Conservation (phyloP, 192 early-diverging fungal genomes). For the Gigaspora rosea region DNA sequence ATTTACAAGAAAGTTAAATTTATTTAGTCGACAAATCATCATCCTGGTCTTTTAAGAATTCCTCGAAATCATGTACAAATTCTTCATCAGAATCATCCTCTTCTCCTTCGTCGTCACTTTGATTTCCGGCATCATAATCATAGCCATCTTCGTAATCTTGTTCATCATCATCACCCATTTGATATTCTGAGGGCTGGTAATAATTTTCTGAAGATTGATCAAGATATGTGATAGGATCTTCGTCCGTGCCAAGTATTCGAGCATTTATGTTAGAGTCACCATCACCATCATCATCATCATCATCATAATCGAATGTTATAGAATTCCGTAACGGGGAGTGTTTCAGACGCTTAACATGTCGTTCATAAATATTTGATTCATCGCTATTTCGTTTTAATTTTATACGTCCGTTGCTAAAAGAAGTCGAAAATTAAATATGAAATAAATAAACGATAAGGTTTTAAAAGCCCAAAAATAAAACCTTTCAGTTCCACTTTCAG, state of each 20-base stretch:
- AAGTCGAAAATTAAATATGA: not conserved
- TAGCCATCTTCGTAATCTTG: not conserved
- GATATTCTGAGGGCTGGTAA: not conserved
- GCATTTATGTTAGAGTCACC: not conserved
- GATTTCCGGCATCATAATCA: slow-evolving; percentile 16
- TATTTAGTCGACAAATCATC: not conserved
- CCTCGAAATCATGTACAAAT: slow-evolving; percentile 10
- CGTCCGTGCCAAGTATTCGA: not conserved
- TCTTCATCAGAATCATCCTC: slow-evolving; percentile 22
- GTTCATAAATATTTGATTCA: not conserved
- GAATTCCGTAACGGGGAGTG: slow-evolving; percentile 18
- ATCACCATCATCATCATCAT: not conserved
- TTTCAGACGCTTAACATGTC: slow-evolving; percentile 1
- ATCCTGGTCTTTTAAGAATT: not conserved
- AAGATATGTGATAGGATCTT: not conserved
- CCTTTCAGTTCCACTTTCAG: slow-evolving; percentile 43
- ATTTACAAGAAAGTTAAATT: too few relatives aligned
- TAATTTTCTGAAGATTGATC: not conserved
- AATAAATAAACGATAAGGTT: not conserved
- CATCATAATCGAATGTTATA: not conserved
- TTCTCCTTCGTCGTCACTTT: slow-evolving; percentile 20
- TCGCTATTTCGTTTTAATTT: slow-evolving; percentile 4
- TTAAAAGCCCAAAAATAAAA: not conserved
- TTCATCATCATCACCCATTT: not conserved
- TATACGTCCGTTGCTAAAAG: not conserved